Evolutionary conservation across 495 filamentous ascomycete genomes (phyloP).

Genomic region (Aspergillus nanangensis): DNA sequence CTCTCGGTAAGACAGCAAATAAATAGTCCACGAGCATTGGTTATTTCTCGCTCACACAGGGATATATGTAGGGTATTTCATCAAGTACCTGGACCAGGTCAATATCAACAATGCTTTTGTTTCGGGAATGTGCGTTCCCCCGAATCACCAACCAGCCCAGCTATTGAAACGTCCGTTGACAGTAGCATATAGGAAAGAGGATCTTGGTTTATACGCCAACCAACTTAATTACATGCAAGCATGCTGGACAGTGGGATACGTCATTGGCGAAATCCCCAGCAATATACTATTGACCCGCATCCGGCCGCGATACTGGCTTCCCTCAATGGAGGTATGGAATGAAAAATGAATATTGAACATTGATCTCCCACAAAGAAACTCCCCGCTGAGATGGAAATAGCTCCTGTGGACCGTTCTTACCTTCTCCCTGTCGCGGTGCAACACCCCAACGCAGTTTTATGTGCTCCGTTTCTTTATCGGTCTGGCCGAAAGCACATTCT

Average conservation of each 20-base stretch:
- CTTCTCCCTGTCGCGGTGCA: constrained; percentile 42
- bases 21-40: too few relatives aligned
- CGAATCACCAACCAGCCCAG: background rate
- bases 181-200: constrained; percentile 47
- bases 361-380: background rate
- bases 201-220: constrained; percentile 52
- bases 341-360: too few relatives aligned
- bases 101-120: constrained; percentile 57
- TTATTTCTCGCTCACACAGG: too few relatives aligned
- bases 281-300: constrained; percentile 54
- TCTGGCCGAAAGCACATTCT: constrained; percentile 42
- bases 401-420: constrained; percentile 52
- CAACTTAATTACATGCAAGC: constrained; percentile 48
- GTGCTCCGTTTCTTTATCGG: constrained; percentile 57
- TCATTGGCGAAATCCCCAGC: constrained; percentile 58
- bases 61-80: constrained; percentile 44
- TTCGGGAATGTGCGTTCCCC: constrained; percentile 32
- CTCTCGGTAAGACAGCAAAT: constrained; percentile 35
- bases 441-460: constrained; percentile 47
- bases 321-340: constrained; percentile 33
- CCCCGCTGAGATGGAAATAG: constrained; percentile 25
- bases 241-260: constrained; percentile 60
- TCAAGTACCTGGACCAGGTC: constrained; percentile 54
- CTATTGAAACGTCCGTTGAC: too few relatives aligned
- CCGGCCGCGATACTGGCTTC: constrained; percentile 56